Evolutionary conservation across 768 basidiomycete genomes (phyloP).

Genomic region (Leccinum broughii): DNA sequence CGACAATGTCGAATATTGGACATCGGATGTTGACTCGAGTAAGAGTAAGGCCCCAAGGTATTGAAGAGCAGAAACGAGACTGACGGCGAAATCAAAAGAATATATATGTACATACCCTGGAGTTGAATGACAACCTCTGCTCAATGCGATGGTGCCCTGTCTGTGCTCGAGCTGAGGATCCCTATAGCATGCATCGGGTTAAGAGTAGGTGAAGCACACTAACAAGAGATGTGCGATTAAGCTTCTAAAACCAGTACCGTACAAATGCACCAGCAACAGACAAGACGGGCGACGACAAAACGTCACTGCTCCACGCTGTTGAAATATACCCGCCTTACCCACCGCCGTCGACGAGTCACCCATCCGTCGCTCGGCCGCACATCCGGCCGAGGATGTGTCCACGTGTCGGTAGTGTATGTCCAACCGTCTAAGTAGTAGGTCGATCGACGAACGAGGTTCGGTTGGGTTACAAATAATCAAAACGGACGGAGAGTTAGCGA

Average conservation of each 20-base stretch:
- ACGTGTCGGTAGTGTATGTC: constrained; percentile 79
- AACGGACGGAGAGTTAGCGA: not conserved
- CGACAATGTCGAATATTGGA: not conserved
- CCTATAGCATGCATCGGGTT: not conserved
- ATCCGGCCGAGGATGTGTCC: constrained; percentile 52
- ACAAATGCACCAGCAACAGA: not conserved
- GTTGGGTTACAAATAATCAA: not conserved
- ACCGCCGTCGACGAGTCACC: constrained; percentile 66
- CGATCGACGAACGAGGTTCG: not conserved
- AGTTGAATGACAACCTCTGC: not conserved
- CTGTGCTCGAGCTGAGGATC: no score
- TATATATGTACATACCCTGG: not conserved
- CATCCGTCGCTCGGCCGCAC: constrained; percentile 44
- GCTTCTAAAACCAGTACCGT: constrained; percentile 25
- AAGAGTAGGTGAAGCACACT: not conserved
- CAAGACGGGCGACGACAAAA: not conserved
- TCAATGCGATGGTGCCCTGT: not conserved
- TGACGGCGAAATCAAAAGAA: not conserved
- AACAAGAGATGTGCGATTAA: not conserved
- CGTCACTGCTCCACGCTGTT: not conserved
- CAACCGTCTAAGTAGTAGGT: constrained; percentile 51
- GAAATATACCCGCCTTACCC: constrained; percentile 65
- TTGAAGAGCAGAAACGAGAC: constrained; percentile 9
- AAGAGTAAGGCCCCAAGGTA: constrained; percentile 16
- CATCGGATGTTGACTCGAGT: constrained; percentile 5